These are phyloP conservation scores for Fusarium marasasianum DNA, from an alignment of 2,329 filamentous ascomycete species.

Conservation along the genomic window DNA sequence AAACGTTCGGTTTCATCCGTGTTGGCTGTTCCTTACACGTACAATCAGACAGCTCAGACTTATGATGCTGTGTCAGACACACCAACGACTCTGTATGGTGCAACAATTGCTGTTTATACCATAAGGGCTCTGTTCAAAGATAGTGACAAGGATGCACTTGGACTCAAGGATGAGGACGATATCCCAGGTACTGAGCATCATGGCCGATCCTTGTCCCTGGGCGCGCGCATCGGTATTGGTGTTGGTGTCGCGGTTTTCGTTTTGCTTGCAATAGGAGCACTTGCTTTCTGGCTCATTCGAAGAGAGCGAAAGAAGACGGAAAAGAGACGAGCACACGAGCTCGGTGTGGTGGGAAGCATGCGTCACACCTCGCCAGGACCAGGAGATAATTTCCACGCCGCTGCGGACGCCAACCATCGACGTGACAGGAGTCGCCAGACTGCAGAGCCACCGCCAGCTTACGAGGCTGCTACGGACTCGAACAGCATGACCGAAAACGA, in stretches of 20 bases:
- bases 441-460: slow-evolving; percentile 46
- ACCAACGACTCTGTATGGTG: slow-evolving; percentile 50
- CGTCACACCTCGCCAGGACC: slow-evolving; percentile 7
- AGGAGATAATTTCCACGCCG: slow-evolving; percentile 27
- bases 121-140: slow-evolving; percentile 51
- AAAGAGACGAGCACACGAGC: slow-evolving; percentile 38
- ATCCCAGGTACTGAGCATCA: slow-evolving; percentile 35
- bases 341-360: slow-evolving; percentile 36
- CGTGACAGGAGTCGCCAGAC: slow-evolving; percentile 18
- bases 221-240: slow-evolving; percentile 50
- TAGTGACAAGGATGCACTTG: slow-evolving; percentile 48
- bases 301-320: slow-evolving; percentile 30
- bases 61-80: slow-evolving; percentile 49
- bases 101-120: slow-evolving; percentile 50
- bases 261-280: slow-evolving; percentile 41
- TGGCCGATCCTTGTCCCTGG: slow-evolving; percentile 38
- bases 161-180: slow-evolving; percentile 47
- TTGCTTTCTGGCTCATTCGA: slow-evolving; percentile 42
- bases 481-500: slow-evolving; percentile 37
- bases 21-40: slow-evolving; percentile 50
- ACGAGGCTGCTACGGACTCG: slow-evolving; percentile 41
- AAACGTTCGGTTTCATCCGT: slow-evolving; percentile 49
- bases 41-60: slow-evolving; percentile 48
- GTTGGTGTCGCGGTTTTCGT: slow-evolving; percentile 45
- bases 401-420: slow-evolving; percentile 26